Evolutionary conservation across 345 rosid genomes (phyloP).

Genomic region (Chamaenerion angustifolium): DNA sequence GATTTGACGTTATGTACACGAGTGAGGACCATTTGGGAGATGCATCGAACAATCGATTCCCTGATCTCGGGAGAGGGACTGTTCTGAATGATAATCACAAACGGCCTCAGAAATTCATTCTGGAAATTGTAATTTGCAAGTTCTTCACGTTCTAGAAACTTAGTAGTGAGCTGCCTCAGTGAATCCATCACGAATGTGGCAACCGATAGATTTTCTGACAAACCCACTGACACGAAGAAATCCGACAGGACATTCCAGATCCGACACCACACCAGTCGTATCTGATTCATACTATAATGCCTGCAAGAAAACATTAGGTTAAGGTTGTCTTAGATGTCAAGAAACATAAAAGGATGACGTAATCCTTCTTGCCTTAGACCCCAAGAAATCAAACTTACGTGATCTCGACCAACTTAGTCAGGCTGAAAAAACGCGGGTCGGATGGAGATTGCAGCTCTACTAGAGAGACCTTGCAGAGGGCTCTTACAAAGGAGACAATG

Average conservation of each 20-base stretch:
- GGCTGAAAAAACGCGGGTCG: conserved; percentile 95
- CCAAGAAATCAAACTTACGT: conserved; percentile 46
- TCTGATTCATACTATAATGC: conserved; percentile 95
- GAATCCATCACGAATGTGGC: conserved; percentile 98
- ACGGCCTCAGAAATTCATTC: conserved; percentile 88
- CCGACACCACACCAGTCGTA: conserved; percentile 93
- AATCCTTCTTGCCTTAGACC: no score
- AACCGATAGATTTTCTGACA: conserved; percentile 90
- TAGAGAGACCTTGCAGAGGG: conserved; percentile 89
- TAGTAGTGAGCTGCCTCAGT: conserved; percentile 89
- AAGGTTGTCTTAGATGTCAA: not conserved
- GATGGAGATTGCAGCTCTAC: conserved; percentile 89
- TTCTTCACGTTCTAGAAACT: conserved; percentile 92
- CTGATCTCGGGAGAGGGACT: conserved; percentile 73
- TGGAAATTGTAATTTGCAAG: conserved; percentile 94
- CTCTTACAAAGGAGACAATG: conserved; percentile 84
- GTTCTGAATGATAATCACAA: conserved; percentile 88
- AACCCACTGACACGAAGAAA: conserved; percentile 88
- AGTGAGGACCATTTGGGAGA: conserved; percentile 94
- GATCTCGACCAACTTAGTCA: conserved; percentile 88
- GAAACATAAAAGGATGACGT: not conserved
- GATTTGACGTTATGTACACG: conserved; percentile 87
- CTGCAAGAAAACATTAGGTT: conserved; percentile 26
- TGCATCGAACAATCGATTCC: conserved; percentile 80
- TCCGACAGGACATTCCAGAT: conserved; percentile 92